Conservation (phyloP, 2,329 filamentous ascomycete genomes). For the Trichoderma harzianum region DNA sequence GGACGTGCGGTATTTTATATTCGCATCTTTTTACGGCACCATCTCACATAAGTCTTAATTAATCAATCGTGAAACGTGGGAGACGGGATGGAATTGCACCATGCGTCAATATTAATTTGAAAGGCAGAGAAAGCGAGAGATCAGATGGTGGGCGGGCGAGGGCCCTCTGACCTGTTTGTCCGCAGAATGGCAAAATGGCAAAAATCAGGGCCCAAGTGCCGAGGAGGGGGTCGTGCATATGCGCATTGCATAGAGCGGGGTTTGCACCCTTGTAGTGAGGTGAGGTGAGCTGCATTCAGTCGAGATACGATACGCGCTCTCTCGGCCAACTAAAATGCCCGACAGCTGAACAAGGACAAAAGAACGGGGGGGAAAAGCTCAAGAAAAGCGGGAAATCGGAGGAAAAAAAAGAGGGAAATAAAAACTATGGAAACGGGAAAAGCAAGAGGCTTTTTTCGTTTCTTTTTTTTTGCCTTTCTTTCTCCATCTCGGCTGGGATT, state of each 20-base stretch:
- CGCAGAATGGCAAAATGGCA: conserved; percentile 4
- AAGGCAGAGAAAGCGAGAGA: not conserved
- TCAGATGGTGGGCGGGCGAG: not conserved
- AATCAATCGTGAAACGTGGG: not conserved
- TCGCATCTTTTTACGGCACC: not conserved
- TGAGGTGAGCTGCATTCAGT: not conserved
- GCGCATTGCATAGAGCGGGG: conserved; percentile 16
- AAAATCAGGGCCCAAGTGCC: conserved; percentile 1
- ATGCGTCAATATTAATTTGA: not conserved
- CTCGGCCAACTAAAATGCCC: not conserved
- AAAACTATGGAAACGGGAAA: not conserved
- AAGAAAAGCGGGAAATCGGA: not conserved
- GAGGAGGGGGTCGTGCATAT: not conserved
- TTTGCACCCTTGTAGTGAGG: conserved; percentile 9
- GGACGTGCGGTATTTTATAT: conserved; percentile 3
- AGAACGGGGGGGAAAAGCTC: not conserved
- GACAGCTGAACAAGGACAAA: not conserved
- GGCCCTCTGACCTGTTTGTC: not conserved
- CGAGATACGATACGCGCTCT: not conserved
- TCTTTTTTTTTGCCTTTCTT: too few relatives aligned
- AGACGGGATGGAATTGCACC: not conserved
- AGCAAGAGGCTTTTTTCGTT: not conserved
- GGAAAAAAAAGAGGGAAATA: not conserved
- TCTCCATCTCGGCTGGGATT: not conserved
- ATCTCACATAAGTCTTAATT: not conserved